These are phyloP conservation scores for Boletus rex-veris DNA, from an alignment of 768 basidiomycete genomes.

Conservation along the genomic window DNA sequence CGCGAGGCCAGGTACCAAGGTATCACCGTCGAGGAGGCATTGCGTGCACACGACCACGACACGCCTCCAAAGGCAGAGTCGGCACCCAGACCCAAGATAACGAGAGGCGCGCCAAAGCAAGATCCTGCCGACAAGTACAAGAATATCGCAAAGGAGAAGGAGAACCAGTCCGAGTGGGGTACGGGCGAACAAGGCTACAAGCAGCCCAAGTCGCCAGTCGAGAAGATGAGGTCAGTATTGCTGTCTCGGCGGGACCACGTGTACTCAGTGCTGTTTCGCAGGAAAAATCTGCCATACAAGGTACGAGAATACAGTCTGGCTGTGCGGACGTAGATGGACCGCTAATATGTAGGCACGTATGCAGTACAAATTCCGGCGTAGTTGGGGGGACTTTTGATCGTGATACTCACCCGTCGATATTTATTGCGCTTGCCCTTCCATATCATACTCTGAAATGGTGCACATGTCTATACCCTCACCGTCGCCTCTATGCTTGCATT, in stretches of 20 bases:
- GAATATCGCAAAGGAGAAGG: conserved; percentile 49
- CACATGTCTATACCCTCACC: conserved; percentile 27
- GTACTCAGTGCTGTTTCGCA: conserved; percentile 24
- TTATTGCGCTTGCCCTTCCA: background rate
- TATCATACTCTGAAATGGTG: conserved; percentile 13
- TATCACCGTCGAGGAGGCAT: conserved; percentile 68
- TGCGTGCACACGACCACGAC: conserved; percentile 51
- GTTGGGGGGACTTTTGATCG: conserved; percentile 79
- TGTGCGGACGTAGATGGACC: conserved; percentile 26
- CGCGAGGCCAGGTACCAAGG: conserved; percentile 84
- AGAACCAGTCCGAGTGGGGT: conserved; percentile 66
- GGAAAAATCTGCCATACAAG: conserved; percentile 87
- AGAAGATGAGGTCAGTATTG: conserved; percentile 63
- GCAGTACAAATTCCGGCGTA: conserved; percentile 89
- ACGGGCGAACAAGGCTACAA: conserved; percentile 67
- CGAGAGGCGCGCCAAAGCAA: conserved; percentile 57
- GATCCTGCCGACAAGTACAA: conserved; percentile 64
- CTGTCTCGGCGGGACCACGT: background rate
- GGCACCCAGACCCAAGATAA: conserved; percentile 47
- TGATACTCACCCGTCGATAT: conserved; percentile 6
- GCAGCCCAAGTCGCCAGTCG: conserved; percentile 65
- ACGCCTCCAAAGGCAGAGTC: conserved; percentile 18
- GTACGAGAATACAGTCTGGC: conserved; percentile 37
- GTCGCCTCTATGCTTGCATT: conserved; percentile 2
- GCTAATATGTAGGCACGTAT: conserved; percentile 56